Percentiles rank a stretch among this genome's conserved stretches.
These are phyloP conservation scores for Lodderomyces theae DNA, from an alignment of 1,139 yeast genomes.

Conservation along the genomic window DNA sequence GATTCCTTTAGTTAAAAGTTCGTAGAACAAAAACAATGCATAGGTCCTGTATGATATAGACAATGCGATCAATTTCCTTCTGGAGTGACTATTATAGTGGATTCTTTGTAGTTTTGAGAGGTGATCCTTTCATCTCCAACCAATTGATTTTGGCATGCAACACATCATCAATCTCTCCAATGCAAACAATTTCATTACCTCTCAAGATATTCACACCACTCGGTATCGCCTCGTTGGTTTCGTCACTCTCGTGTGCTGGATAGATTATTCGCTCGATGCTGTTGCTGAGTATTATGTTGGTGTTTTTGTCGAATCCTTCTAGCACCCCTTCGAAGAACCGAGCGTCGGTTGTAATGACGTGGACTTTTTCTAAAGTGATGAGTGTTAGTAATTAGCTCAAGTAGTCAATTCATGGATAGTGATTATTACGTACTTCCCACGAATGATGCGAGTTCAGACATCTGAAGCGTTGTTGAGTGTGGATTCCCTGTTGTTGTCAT, in stretches of 20 bases:
- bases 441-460: slow-evolving; percentile 6
- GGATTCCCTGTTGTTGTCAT: slow-evolving; percentile 10
- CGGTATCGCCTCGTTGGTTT: slow-evolving; percentile 46
- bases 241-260: slow-evolving; percentile 24
- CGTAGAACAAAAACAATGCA: too few relatives aligned
- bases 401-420: not conserved
- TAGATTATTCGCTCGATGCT: slow-evolving; percentile 56
- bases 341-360: slow-evolving; percentile 83
- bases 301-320: slow-evolving; percentile 78
- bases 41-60: not conserved
- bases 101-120: slow-evolving; percentile 42
- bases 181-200: slow-evolving; percentile 78
- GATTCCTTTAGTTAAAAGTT: slow-evolving; percentile 44
- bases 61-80: not conserved
- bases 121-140: slow-evolving; percentile 43
- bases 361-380: slow-evolving; percentile 50
- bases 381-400: slow-evolving; percentile 26
- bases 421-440: not conserved
- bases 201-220: slow-evolving; percentile 70
- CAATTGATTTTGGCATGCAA: slow-evolving; percentile 54
- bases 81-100: slow-evolving; percentile 31
- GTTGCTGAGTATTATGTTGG: slow-evolving; percentile 64
- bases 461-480: not conserved
- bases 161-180: slow-evolving; percentile 66
- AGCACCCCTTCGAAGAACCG: slow-evolving; percentile 67